phyloP scores from a whole-genome alignment of 2,329 filamentous ascomycete genomes.

The Apiospora sp. region DNA sequence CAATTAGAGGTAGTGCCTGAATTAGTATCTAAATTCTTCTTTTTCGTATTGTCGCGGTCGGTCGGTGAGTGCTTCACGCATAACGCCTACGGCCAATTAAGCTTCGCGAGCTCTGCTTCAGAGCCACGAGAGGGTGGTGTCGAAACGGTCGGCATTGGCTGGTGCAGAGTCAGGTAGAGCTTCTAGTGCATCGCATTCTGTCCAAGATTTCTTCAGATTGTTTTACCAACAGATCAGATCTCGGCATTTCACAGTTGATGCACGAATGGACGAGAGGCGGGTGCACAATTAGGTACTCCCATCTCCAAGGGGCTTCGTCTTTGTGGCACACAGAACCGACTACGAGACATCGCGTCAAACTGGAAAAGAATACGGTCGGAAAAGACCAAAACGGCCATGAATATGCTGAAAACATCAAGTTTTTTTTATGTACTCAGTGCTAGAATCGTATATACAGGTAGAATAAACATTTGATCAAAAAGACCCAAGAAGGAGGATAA shows the following conservation, averaged over 20 bases:
- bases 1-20: not conserved
- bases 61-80: not conserved
- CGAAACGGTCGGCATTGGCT: too few relatives aligned
- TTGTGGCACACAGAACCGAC: too few relatives aligned
- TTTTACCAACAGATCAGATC: not conserved
- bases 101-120: not conserved
- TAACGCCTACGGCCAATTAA: not conserved
- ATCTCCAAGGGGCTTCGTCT: not conserved
- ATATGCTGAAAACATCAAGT: conserved; percentile 1
- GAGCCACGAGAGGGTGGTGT: not conserved
- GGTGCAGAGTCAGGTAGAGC: too few relatives aligned
- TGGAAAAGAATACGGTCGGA: not conserved
- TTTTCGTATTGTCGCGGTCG: not conserved
- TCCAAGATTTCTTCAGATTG: not conserved
- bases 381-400: not conserved
- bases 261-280: not conserved
- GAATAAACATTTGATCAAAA: conserved; percentile 9
- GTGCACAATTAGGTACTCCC: too few relatives aligned
- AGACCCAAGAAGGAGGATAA: not conserved
- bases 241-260: not conserved
- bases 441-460: not conserved
- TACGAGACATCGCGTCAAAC: too few relatives aligned
- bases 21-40: not conserved
- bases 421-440: not conserved
- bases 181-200: not conserved